Percentiles rank a stretch among this genome's conserved stretches.
Evolutionary conservation across 192 early-diverging fungal species (phyloP).

Genomic region (Coemansia sp.): DNA sequence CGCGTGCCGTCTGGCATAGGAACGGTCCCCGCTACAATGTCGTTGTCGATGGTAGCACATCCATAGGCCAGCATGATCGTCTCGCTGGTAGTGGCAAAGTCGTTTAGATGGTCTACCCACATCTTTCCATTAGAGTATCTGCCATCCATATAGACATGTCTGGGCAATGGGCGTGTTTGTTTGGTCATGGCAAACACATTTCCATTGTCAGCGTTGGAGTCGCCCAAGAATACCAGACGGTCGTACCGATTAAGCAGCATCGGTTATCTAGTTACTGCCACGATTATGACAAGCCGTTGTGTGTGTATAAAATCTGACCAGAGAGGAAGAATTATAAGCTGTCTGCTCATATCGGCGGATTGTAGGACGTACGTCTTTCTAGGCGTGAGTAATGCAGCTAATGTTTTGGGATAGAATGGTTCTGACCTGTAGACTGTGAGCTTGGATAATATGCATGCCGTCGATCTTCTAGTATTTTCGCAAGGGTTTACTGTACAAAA

Average conservation of each 20-base stretch:
- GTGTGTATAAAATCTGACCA: background rate
- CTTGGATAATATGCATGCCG: background rate
- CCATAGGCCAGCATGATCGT: slow-evolving; percentile 41
- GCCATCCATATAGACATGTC: slow-evolving; percentile 36
- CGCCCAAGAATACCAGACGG: slow-evolving; percentile 46
- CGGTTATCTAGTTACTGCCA: background rate
- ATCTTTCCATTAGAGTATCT: slow-evolving; percentile 43
- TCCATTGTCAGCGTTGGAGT: slow-evolving; percentile 51
- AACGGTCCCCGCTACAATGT: slow-evolving; percentile 37
- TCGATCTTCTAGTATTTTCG: background rate
- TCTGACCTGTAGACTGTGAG: background rate
- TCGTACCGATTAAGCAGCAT: slow-evolving; percentile 28
- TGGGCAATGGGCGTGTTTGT: slow-evolving; percentile 24
- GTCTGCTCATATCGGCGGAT: background rate
- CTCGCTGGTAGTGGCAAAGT: background rate
- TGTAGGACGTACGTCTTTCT: background rate
- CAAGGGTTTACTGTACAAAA: background rate
- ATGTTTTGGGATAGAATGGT: slow-evolving; percentile 4
- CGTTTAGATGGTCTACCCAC: slow-evolving; percentile 43
- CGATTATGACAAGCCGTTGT: background rate
- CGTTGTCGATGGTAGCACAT: slow-evolving; percentile 50
- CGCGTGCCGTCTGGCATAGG: slow-evolving; percentile 33
- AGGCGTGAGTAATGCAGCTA: background rate
- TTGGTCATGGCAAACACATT: slow-evolving; percentile 44
- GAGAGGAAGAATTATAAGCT: background rate